Percentiles rank a stretch among this genome's conserved stretches.
Evolutionary conservation across 2,329 filamentous ascomycete species (phyloP).

Genomic region (Acrocalymma vagum): DNA sequence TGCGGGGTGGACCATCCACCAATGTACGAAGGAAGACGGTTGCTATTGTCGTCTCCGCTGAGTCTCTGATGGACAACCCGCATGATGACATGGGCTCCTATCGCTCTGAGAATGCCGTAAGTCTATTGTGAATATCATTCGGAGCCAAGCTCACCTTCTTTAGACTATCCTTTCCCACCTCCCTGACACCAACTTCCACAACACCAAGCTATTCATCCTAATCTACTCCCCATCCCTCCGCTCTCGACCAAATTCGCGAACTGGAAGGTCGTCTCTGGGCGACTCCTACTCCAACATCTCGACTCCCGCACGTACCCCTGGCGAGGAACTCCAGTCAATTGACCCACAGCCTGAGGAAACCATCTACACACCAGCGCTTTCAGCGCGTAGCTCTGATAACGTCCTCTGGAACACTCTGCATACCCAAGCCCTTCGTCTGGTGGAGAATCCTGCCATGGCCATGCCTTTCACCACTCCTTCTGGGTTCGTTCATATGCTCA

Average conservation of each 20-base stretch:
- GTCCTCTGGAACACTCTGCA: conserved; percentile 81
- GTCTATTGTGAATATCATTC: conserved; percentile 43
- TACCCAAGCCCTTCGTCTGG: conserved; percentile 78
- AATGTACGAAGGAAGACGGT: conserved; percentile 70
- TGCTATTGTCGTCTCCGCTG: conserved; percentile 88
- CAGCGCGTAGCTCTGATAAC: conserved; percentile 44
- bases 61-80: conserved; percentile 65
- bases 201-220: conserved; percentile 82
- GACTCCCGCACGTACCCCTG: conserved; percentile 70
- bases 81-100: conserved; percentile 66
- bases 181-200: conserved; percentile 76
- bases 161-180: conserved; percentile 84
- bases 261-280: conserved; percentile 67
- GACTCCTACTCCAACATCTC: conserved; percentile 91
- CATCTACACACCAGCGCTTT: conserved; percentile 45
- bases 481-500: conserved; percentile 85
- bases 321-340: conserved; percentile 62
- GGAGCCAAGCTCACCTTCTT: conserved; percentile 26
- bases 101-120: conserved; percentile 80
- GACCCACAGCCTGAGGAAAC: conserved; percentile 56
- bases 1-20: conserved; percentile 30
- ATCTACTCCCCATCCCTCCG: conserved; percentile 87
- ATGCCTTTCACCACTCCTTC: conserved; percentile 86
- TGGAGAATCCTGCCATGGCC: conserved; percentile 86
- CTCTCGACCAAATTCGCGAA: conserved; percentile 60